phyloP scores from a whole-genome alignment of 306 rosid genomes.

The Aeschynomene evenia region DNA sequence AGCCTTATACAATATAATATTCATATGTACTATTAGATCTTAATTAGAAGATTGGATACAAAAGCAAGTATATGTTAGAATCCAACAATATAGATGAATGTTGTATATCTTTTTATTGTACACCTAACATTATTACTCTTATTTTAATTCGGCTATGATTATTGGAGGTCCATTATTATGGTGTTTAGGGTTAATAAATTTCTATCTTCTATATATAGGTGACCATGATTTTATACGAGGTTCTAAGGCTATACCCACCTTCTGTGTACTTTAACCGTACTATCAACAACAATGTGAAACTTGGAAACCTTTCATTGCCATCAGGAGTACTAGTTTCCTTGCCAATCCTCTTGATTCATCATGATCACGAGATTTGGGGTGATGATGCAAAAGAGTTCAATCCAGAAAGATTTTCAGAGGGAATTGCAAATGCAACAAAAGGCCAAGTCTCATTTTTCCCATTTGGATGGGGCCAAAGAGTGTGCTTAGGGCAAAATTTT shows the following conservation, averaged over 20 bases:
- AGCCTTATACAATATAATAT: too few species aligned
- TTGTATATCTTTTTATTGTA: too few species aligned
- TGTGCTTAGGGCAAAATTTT: conserved; percentile 62
- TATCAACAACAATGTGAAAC: conserved; percentile 20
- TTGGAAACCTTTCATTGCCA: conserved; percentile 45
- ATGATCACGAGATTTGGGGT: conserved; percentile 54
- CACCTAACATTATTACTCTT: too few species aligned
- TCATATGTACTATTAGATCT: too few species aligned
- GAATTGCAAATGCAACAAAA: conserved; percentile 50
- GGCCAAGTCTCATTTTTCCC: conserved; percentile 43
- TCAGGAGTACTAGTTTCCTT: conserved; percentile 35
- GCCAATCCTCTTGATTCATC: conserved; percentile 42
- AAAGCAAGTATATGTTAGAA: too few species aligned
- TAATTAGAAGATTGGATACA: too few species aligned
- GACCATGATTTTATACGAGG: conserved; percentile 53
- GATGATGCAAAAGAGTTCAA: conserved; percentile 53
- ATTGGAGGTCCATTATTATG: too few species aligned
- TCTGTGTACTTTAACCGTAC: background rate
- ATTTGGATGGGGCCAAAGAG: conserved; percentile 64
- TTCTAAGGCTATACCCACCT: conserved; percentile 54
- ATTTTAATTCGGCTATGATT: too few species aligned
- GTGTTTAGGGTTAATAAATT: too few species aligned
- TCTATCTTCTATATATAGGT: conserved; percentile 42
- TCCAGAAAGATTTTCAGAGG: conserved; percentile 60
- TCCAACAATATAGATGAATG: too few species aligned